phyloP scores from a whole-genome alignment of 148 eudicot species.

The Spergularia marina region DNA sequence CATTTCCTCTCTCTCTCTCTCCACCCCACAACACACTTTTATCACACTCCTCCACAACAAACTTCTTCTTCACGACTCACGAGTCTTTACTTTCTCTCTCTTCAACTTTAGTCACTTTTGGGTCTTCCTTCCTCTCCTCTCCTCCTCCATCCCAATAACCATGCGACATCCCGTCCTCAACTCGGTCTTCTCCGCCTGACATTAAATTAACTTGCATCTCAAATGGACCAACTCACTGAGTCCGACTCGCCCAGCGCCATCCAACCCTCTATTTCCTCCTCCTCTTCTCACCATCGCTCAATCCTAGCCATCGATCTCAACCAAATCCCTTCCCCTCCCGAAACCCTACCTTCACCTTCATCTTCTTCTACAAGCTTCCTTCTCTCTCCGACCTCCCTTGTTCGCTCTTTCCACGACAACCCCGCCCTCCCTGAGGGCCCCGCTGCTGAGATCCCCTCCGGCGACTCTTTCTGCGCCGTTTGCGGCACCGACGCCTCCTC shows the following conservation, averaged over 20 bases:
- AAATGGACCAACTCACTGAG: constrained; percentile 36
- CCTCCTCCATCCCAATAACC: not conserved
- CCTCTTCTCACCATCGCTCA: constrained; percentile 24
- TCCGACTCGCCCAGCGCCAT: constrained; percentile 22
- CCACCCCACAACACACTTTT: not conserved
- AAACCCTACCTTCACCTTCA: constrained; percentile 33
- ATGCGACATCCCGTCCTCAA: not conserved
- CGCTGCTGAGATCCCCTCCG: constrained; percentile 43
- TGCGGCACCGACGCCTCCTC: constrained; percentile 18
- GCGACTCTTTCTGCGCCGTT: not conserved
- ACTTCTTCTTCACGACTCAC: not conserved
- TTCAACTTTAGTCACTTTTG: constrained; percentile 14
- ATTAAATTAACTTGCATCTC: not conserved
- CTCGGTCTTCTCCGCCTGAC: not conserved
- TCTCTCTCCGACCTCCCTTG: constrained; percentile 40
- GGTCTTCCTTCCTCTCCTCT: not conserved
- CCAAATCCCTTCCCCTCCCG: constrained; percentile 44
- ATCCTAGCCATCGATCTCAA: constrained; percentile 49
- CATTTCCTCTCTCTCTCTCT: not conserved
- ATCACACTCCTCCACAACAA: too few relatives aligned
- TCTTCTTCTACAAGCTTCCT: constrained; percentile 11
- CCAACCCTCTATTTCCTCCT: not conserved
- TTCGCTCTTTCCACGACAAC: constrained; percentile 38
- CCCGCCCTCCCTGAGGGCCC: constrained; percentile 29
- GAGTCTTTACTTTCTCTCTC: constrained; percentile 2